Conservation (phyloP, 257 asterid genomes). For the Anisodus acutangulus region DNA sequence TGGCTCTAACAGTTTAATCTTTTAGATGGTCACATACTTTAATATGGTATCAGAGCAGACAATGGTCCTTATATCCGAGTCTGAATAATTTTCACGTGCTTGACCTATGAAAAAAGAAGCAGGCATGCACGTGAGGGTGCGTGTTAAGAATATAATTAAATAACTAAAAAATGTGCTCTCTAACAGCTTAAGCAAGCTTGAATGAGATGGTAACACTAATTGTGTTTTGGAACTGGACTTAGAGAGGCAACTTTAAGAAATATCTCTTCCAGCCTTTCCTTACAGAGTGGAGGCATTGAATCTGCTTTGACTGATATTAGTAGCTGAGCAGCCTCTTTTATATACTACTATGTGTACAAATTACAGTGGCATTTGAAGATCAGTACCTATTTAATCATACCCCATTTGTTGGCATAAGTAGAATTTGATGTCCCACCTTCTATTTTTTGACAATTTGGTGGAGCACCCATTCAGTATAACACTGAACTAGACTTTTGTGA, state of each 20-base stretch:
- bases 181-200: too few species aligned
- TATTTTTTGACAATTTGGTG: not conserved
- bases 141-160: too few species aligned
- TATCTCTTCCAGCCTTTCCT: not conserved
- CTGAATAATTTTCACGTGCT: too few species aligned
- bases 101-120: too few species aligned
- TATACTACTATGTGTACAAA: not conserved
- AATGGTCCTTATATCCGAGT: too few species aligned
- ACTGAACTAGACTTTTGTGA: not conserved
- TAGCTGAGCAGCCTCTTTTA: not conserved
- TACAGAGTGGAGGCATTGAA: conserved; percentile 20
- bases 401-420: not conserved
- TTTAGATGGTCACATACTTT: too few species aligned
- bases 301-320: not conserved
- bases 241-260: not conserved
- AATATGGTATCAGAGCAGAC: too few species aligned
- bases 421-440: not conserved
- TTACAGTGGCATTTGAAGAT: not conserved
- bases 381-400: not conserved
- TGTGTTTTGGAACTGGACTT: too few species aligned
- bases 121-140: too few species aligned
- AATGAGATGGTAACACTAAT: too few species aligned
- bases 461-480: not conserved
- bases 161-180: too few species aligned
- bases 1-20: too few species aligned